These are phyloP conservation scores for Aspergillus alliaceus DNA, from an alignment of 2,329 filamentous ascomycete species.

Conservation along the genomic window DNA sequence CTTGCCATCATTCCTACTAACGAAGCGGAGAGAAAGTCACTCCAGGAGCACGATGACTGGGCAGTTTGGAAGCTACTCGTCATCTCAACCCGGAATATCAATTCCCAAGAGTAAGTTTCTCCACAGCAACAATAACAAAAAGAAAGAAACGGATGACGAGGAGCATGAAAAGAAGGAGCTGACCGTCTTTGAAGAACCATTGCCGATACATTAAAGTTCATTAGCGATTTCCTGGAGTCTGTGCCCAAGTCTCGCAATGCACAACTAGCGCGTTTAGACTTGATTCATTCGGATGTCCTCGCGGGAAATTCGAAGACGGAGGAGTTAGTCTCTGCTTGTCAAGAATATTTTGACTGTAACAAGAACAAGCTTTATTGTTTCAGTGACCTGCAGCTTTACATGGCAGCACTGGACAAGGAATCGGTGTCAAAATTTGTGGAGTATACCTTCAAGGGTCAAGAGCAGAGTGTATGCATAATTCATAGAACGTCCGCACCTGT, in stretches of 20 bases:
- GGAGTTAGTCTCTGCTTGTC: conserved; percentile 38
- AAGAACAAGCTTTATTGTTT: conserved; percentile 48
- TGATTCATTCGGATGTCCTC: conserved; percentile 27
- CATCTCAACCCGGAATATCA: conserved; percentile 31
- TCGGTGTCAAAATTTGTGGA: conserved; percentile 27
- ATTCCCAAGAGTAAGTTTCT: conserved; percentile 34
- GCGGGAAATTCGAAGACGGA: conserved; percentile 25
- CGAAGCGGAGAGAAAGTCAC: conserved; percentile 26
- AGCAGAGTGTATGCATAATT: conserved; percentile 15
- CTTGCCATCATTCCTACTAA: conserved; percentile 37
- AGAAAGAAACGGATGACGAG: background rate
- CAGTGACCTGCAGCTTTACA: conserved; percentile 41
- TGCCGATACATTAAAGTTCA: conserved; percentile 31
- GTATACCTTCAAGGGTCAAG: conserved; percentile 22
- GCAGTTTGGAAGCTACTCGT: conserved; percentile 47
- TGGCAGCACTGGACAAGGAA: conserved; percentile 29
- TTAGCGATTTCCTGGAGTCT: conserved; percentile 34
- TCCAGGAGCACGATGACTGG: conserved; percentile 47
- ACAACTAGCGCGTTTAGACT: conserved; percentile 37
- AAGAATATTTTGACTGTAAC: conserved; percentile 42
- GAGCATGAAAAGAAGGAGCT: conserved; percentile 1
- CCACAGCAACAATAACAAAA: background rate
- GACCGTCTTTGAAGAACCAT: conserved; percentile 26
- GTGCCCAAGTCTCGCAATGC: conserved; percentile 45
- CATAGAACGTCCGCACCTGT: background rate